Evolutionary conservation across 495 filamentous ascomycete species (phyloP).

Genomic region (Penicillium desertorum): DNA sequence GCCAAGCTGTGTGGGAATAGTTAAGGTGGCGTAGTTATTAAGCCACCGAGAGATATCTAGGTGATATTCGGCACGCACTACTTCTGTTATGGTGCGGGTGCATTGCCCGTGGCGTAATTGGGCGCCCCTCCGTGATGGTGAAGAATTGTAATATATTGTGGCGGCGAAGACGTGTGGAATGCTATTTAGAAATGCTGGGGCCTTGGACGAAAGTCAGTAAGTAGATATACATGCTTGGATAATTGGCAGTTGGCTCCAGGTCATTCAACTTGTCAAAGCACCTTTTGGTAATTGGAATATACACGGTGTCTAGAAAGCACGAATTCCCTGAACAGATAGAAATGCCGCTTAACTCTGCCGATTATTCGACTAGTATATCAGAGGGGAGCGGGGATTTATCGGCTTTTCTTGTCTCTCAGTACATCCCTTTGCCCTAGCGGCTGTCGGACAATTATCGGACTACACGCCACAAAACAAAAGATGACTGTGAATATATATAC

Average conservation of each 20-base stretch:
- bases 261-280: neutral
- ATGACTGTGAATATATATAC: neutral
- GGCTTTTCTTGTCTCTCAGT: neutral
- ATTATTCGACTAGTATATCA: neutral
- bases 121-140: neutral
- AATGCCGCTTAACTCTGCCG: neutral
- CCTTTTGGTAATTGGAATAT: neutral
- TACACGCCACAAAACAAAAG: neutral
- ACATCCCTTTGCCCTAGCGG: neutral
- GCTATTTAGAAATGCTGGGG: neutral
- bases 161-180: neutral
- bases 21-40: neutral
- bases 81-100: neutral
- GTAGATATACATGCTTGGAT: neutral
- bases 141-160: neutral
- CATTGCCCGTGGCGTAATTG: neutral
- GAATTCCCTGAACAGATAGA: neutral
- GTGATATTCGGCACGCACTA: neutral
- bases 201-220: neutral
- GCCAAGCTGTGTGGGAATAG: too few relatives aligned
- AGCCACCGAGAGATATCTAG: neutral
- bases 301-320: neutral
- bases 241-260: neutral
- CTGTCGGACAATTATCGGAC: neutral
- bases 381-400: neutral